These are phyloP conservation scores for Fomitiporia mediterranea DNA, from an alignment of 1,284 basidiomycete species.

Conservation along the genomic window DNA sequence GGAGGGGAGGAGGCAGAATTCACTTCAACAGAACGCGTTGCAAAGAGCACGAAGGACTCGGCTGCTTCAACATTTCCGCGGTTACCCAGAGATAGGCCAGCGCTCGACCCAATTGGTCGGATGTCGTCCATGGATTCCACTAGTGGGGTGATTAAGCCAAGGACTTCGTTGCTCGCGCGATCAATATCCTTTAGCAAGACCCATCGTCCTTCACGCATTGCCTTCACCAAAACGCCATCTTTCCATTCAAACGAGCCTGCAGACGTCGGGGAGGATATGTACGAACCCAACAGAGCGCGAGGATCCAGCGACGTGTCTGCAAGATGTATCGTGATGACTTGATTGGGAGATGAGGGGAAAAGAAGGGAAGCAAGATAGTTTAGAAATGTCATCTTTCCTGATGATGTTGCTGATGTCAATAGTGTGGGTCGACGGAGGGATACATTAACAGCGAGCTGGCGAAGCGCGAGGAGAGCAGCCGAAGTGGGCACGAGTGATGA, in stretches of 20 bases:
- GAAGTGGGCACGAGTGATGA: conserved; percentile 62
- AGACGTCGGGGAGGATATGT: conserved; percentile 81
- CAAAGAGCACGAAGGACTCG: conserved; percentile 76
- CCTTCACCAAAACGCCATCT: conserved; percentile 89
- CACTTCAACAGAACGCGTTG: conserved; percentile 62
- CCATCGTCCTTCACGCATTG: conserved; percentile 91
- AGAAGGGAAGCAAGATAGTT: conserved; percentile 69
- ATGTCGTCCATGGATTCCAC: conserved; percentile 73
- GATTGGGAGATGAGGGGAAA: conserved; percentile 51
- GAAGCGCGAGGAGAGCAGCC: conserved; percentile 57
- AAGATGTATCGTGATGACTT: conserved; percentile 82
- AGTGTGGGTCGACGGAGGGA: conserved; percentile 76
- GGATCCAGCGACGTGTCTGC: conserved; percentile 95
- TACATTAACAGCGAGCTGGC: conserved; percentile 58
- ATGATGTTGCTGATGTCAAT: conserved; percentile 83
- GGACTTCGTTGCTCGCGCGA: conserved; percentile 79
- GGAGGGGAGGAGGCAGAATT: conserved; percentile 43
- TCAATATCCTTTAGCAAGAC: conserved; percentile 94
- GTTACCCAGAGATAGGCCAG: conserved; percentile 65
- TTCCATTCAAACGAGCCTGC: conserved; percentile 96
- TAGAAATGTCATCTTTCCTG: conserved; percentile 85
- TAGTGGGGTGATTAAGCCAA: conserved; percentile 80
- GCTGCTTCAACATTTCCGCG: conserved; percentile 66
- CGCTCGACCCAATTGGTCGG: conserved; percentile 74
- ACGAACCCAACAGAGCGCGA: conserved; percentile 90